phyloP scores from a whole-genome alignment of 441 rosid genomes.

The Populus trichocarpa region DNA sequence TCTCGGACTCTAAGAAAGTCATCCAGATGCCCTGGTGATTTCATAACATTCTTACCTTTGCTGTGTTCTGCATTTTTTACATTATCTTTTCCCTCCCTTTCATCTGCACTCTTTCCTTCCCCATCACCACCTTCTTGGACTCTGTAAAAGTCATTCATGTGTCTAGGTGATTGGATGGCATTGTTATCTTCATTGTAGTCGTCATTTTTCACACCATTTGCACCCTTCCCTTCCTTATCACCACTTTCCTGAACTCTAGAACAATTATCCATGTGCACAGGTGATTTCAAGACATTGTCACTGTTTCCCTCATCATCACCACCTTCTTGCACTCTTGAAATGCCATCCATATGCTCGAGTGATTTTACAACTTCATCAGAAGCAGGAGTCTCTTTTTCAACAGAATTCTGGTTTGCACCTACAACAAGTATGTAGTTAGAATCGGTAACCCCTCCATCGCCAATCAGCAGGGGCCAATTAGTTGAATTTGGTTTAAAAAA shows the following conservation, averaged over 20 bases:
- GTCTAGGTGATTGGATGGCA: neutral
- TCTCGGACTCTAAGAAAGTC: neutral
- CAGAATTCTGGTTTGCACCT: neutral
- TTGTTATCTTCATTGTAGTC: neutral
- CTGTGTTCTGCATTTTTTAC: neutral
- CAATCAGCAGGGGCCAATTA: neutral
- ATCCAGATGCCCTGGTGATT: neutral
- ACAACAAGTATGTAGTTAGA: neutral
- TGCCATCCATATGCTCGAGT: neutral
- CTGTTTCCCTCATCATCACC: neutral
- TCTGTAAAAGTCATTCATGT: neutral
- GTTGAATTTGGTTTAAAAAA: neutral
- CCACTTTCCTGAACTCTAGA: neutral
- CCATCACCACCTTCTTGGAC: neutral
- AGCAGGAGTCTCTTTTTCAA: neutral
- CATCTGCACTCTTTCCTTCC: neutral
- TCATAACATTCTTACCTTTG: neutral
- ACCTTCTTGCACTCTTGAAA: neutral
- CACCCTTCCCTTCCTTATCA: neutral
- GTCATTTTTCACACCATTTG: neutral
- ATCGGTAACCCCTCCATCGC: neutral
- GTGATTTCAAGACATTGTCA: neutral
- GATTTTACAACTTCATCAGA: neutral
- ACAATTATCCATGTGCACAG: neutral
- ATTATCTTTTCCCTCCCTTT: neutral